Conservation (phyloP, 306 rosid genomes). For the Citrullus amarus region DNA sequence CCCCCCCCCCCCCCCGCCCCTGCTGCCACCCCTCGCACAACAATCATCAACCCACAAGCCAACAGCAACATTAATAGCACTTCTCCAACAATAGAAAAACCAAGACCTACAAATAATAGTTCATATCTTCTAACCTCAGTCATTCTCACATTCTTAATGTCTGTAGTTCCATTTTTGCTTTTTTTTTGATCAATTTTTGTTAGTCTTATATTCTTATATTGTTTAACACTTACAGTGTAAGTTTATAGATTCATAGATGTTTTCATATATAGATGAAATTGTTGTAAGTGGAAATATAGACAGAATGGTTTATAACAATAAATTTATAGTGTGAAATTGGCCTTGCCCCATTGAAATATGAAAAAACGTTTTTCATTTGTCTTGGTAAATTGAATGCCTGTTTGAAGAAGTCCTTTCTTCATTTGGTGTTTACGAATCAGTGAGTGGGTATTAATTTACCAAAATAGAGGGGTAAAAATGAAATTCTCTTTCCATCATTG, state of each 20-base stretch:
- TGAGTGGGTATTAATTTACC: no score
- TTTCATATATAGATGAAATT: background rate
- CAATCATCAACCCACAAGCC: background rate
- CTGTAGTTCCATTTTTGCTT: background rate
- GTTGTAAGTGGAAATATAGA: background rate
- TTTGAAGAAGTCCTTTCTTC: background rate
- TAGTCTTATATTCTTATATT: background rate
- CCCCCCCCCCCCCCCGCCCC: background rate
- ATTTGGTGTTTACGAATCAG: background rate
- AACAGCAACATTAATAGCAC: background rate
- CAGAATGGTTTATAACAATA: background rate
- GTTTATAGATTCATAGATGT: background rate
- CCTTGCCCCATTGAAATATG: background rate
- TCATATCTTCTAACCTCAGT: background rate
- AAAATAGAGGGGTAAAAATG: no score
- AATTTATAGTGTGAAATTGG: background rate
- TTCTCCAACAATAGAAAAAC: background rate
- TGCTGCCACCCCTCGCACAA: background rate
- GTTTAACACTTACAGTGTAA: background rate
- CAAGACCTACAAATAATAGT: background rate
- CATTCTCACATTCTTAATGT: background rate
- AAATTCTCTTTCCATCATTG: no score
- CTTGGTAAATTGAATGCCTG: background rate
- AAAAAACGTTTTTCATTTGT: background rate
- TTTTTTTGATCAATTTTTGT: background rate